Evolutionary conservation across 2,329 filamentous ascomycete species (phyloP).

Genomic region (Aspergillus quadricinctus): DNA sequence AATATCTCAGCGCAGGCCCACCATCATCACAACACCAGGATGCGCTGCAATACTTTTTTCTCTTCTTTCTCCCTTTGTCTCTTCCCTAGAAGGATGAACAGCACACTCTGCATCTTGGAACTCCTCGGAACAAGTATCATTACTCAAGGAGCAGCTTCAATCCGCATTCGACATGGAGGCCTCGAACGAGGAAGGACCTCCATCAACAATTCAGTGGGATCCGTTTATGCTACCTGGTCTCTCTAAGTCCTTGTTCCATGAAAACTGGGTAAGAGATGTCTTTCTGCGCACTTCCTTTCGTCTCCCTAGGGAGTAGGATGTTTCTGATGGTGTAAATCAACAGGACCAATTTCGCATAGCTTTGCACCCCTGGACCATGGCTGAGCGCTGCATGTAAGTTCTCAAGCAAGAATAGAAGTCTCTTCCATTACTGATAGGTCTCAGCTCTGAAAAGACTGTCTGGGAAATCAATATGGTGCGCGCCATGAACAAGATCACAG

Average conservation of each 20-base stretch:
- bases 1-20: background rate
- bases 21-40: background rate
- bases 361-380: background rate
- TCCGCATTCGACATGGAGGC: background rate
- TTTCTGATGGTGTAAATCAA: background rate
- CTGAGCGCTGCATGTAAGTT: background rate
- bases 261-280: background rate
- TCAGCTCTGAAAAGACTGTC: background rate
- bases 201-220: background rate
- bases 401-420: background rate
- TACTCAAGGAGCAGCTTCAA: background rate
- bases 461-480: background rate
- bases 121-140: background rate
- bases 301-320: background rate
- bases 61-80: background rate
- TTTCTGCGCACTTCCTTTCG: too few relatives aligned
- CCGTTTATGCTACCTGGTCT: background rate
- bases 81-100: background rate
- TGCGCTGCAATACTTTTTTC: background rate
- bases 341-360: background rate
- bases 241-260: background rate
- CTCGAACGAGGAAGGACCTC: background rate
- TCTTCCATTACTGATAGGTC: background rate
- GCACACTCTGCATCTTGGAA: background rate
- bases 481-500: background rate